Evolutionary conservation across 2,329 filamentous ascomycete genomes (phyloP), one percentile per base, ranked within the genome.

Genomic region (Hypoxylon sp.): DNA sequence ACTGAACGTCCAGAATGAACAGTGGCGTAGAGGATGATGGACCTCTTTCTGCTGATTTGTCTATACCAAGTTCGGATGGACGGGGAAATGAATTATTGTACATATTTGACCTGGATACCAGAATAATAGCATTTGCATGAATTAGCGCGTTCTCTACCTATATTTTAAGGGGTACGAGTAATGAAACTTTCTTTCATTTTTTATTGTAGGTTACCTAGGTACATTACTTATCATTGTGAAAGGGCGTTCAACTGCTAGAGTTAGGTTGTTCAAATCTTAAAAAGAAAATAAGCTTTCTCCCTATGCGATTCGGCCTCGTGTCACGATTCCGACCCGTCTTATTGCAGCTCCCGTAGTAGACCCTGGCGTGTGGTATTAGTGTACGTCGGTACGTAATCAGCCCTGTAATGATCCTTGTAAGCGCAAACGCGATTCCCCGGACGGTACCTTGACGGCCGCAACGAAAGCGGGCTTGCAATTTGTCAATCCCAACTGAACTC

Each of bases 1-100:
- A 93, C 88, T 13, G 91, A 91, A 81, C 70, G 72, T 32, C 67
- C 71, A 5, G 76, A 79, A 43, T 78, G 58, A 73, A 65, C 25
- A 36, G 38, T 19, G 32, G 50, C 28, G 46, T 25, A 28, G 46
- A 60, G 38, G 51, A 57, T 30, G 28, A 30, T 5, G 19, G 17
- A 13, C 21, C 13, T 38, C 19, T 53, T 46, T 36, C 19, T 17
- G 10, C 46, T 45, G 23, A 55, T 64, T 56, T 60, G 32, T 43
- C 9, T 34, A 34, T 45, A 52, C n/a, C 43, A 57, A 23, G 32
- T 51, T 46, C 13, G 49, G 53, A 55, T 13, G 52, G 43, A 30
- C 28, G 5, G 28, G 48, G 28, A 23, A 60, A 65, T 43, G 64
- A 60, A 34, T 52, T 64, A 19, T n/a, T 66, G 59, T 58, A 65